Percentiles rank a stretch among this genome's conserved stretches.
Conservation (phyloP, 31 red algal genomes). For the Odonthalia washingtoniensis region DNA sequence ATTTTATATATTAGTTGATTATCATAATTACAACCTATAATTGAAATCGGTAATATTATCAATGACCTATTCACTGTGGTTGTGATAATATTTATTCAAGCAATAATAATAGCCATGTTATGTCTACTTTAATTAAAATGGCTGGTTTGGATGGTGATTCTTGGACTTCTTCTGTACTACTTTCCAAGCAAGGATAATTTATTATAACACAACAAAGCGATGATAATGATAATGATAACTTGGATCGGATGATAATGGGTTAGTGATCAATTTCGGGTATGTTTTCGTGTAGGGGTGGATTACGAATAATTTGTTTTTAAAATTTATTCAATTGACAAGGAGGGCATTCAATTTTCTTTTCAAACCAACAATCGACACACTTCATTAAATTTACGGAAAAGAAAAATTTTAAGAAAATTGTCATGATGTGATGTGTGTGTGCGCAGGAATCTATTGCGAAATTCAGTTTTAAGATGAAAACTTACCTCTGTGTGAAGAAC, state of each 20-base stretch:
- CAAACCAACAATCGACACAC: conserved; percentile 69
- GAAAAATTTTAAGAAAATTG: neutral
- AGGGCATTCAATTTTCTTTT: conserved; percentile 52
- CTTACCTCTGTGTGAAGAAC: conserved; percentile 68
- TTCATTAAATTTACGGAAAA: neutral
- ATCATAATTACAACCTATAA: no score
- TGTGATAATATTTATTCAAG: no score
- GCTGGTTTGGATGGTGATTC: no score
- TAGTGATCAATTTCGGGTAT: conserved; percentile 64
- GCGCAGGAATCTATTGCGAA: neutral
- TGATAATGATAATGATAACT: conserved; percentile 3
- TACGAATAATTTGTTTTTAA: neutral
- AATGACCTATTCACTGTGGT: no score
- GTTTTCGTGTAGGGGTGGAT: conserved; percentile 36
- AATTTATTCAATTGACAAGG: conserved; percentile 52
- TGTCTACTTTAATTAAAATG: no score
- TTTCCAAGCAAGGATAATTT: conserved; percentile 60
- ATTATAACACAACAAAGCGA: conserved; percentile 13
- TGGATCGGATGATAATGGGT: conserved; percentile 59
- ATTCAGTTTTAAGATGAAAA: no score
- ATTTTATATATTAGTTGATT: no score
- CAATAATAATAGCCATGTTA: no score
- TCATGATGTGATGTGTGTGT: neutral
- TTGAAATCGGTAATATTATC: no score
- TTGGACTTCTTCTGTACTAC: no score